Percentiles rank a stretch among this genome's conserved stretches.
phyloP scores from a whole-genome alignment of 140 eudicot genomes.

The Stevia rebaudiana region DNA sequence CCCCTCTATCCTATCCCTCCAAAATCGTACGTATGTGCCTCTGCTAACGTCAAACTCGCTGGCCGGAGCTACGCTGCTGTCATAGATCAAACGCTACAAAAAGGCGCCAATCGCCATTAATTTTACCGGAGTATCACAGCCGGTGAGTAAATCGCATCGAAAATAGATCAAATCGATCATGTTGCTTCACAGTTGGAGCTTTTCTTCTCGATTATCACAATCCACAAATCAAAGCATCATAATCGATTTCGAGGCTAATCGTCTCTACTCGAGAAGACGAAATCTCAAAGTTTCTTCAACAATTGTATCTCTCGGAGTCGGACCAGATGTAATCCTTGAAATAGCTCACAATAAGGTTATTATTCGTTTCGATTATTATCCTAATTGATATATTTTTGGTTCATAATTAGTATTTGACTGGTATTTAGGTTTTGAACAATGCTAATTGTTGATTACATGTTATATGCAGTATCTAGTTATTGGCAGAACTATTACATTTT shows the following conservation, averaged over 20 bases:
- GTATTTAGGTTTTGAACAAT: no score
- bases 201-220: slow-evolving; percentile 12
- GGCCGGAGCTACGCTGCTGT: slow-evolving; percentile 16
- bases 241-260: background rate
- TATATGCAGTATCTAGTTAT: no score
- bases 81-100: background rate
- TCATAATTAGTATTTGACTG: background rate
- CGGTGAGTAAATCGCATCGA: background rate
- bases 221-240: slow-evolving; percentile 9
- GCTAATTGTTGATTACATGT: no score
- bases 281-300: slow-evolving; percentile 13
- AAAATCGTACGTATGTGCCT: no score
- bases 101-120: background rate
- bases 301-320: slow-evolving; percentile 21
- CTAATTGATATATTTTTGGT: background rate
- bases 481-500: no score
- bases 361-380: background rate
- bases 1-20: no score
- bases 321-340: slow-evolving; percentile 29
- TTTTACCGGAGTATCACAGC: background rate
- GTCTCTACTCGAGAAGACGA: slow-evolving; percentile 9
- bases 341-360: slow-evolving; percentile 36
- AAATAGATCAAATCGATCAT: background rate
- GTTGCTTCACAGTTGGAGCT: slow-evolving; percentile 22
- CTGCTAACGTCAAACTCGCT: background rate